A percentile compares a stretch with the other conserved stretches of the same genome.
Evolutionary conservation across 768 basidiomycete genomes (phyloP).

Genomic region (Boletus insuetus): DNA sequence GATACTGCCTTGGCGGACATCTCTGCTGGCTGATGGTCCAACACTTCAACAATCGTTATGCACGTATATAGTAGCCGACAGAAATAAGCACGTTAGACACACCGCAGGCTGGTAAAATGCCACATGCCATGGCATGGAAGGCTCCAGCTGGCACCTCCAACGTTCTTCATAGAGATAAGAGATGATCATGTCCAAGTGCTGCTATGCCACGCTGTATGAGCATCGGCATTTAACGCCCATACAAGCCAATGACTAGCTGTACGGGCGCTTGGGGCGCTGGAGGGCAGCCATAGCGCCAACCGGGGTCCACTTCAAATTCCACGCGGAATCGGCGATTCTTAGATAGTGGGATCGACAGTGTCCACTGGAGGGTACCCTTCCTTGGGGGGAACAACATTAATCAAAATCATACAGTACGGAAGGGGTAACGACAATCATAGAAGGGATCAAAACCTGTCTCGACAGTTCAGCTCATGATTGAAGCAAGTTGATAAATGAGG

Average conservation of each 20-base stretch:
- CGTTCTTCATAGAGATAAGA: not conserved
- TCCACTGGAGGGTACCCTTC: not conserved
- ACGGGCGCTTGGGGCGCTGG: not conserved
- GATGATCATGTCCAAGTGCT: not conserved
- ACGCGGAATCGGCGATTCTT: not conserved
- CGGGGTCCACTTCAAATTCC: not conserved
- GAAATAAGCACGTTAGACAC: not conserved
- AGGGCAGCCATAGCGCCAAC: not conserved
- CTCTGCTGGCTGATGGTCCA: too few relatives aligned
- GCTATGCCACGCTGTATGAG: conserved; percentile 9
- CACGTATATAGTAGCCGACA: not conserved
- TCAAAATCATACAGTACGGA: not conserved
- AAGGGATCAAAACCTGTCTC: not conserved
- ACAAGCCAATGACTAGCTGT: conserved; percentile 5
- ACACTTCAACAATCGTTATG: not conserved
- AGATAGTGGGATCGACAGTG: not conserved
- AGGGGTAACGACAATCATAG: not conserved
- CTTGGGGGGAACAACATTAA: not conserved
- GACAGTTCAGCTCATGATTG: not conserved
- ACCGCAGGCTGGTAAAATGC: not conserved
- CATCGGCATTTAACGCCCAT: not conserved
- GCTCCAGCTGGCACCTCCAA: not conserved
- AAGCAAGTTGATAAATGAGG: not conserved
- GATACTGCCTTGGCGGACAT: not conserved
- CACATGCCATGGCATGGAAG: conserved; percentile 1